Base-by-base conservation (phyloP, 1,139 yeast species). In the Tardiomyces depauwii region DNA sequence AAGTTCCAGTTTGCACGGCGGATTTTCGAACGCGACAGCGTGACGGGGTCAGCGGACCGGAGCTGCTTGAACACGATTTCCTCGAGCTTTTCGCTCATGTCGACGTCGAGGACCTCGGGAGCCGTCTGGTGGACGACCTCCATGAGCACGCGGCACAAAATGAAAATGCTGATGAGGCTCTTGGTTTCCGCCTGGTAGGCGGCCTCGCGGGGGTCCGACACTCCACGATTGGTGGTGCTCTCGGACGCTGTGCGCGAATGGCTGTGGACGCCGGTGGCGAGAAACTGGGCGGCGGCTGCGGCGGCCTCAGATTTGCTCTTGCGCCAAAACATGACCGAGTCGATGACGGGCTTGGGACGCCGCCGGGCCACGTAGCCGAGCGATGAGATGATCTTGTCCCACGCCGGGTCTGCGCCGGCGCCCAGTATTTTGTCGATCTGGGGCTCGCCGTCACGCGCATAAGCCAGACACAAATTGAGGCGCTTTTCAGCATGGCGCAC, bases 281-380 rank as follows among this genome's bases (percentile, higher is more conserved):
- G 25, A 7, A 42, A 13, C 21, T 42, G 45, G 18, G 59, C 80
- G 0, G 95, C 94, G 68, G 80, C 71, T 2, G 80, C 74, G 0
- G 95, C 88, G 2, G 85, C 82, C 55, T 89, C 96, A 27, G 93
- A 80, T 61, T 91, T 82, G 4, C 93, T 78, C 62, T 89, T 87
- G 49, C 98, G 74, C 99, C 99, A 91, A 60, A 85, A 89, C 97
- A 93, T 89, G 49, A 91, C 96, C 19, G 95, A 86, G 62, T 93
- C 98, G 42, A 93, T 89, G 2, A 93, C 96, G 0, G 96, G 95
- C 58, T 88, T 89, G 0, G 97, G 97, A 55, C 88, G 86, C 36
- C 82, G 73, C 48, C 88, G 73, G 1, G 98, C 95, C 39, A 91
- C 85, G 60, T 85, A 87, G 2, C 98, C 98, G 50, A 91, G 69